Conservation (phyloP, 2,329 filamentous ascomycete species). For the Pseudogymnoascus sp. region DNA sequence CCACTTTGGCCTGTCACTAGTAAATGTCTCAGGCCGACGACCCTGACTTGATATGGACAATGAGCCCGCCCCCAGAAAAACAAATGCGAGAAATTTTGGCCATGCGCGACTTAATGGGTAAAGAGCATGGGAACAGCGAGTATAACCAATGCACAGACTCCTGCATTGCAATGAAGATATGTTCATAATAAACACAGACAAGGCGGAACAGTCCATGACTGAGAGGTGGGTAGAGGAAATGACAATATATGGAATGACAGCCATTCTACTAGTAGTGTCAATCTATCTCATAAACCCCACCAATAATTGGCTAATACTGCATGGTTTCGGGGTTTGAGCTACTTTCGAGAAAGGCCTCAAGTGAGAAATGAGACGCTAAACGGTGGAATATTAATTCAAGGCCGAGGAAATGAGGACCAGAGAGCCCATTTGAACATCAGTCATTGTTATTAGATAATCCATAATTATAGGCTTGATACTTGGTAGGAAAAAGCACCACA, state of each 20-base stretch:
- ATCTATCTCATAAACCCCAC: neutral
- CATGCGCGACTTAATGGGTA: neutral
- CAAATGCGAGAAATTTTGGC: neutral
- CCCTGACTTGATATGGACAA: neutral
- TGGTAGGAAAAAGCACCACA: neutral
- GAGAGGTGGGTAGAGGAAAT: neutral
- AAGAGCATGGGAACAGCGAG: neutral
- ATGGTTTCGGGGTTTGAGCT: neutral
- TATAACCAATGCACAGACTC: neutral
- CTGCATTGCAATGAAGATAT: neutral
- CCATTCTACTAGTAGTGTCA: neutral
- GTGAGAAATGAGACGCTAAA: neutral
- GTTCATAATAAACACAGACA: neutral
- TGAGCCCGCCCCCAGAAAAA: neutral
- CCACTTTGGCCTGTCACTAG: slow-evolving; percentile 1
- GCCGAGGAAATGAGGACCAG: neutral
- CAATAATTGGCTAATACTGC: neutral
- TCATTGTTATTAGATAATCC: neutral
- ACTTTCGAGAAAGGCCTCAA: neutral
- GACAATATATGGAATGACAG: neutral
- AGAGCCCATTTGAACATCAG: neutral
- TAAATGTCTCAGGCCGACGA: neutral
- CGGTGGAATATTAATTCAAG: neutral
- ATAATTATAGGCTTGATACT: neutral
- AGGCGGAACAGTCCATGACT: neutral